Base-by-base conservation (phyloP, 2,329 filamentous ascomycete genomes). In the Ceratocystis ficicola region DNA sequence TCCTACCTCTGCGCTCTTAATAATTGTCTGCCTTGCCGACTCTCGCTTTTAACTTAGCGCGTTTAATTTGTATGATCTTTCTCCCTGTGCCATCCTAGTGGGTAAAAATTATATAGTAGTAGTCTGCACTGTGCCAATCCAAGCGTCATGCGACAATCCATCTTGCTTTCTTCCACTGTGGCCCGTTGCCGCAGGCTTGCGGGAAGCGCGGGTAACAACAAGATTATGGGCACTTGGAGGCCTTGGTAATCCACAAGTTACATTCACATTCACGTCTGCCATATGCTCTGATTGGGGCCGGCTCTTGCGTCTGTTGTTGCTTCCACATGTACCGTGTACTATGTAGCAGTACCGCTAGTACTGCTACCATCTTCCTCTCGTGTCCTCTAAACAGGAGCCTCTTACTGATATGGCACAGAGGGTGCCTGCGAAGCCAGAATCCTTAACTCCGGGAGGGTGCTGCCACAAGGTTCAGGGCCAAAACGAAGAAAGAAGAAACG, bases 131-230 rank as follows among this genome's bases (percentile, higher is more conserved):
- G 50, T 55, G 50, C 12, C 20, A 55, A 55, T 15, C 8, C 50
- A 2, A 30, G 22, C 7, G 12, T 15, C 20, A 55, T 28, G 15
- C 8, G 25, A 55, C 50, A 20, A 28, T 10, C 20, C 5, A 20
- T 46, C 61, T 28, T 15, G 41, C 30, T 25, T 28, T 5, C 22
- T 30, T 55, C 28, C 50, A 22, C n/a, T 25, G 15, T 30, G 20
- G 50, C 5, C 30, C 5, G 20, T 30, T 55, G 50, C 50, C 50
- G 50, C 50, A 55, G 50, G 12, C 25, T 17, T 55, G 50, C 50
- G 50, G 50, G 50, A 55, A 55, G 50, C 50, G 50, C 50, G 50
- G 50, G 50, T 55, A 55, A 4, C 50, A 52, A 5, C n/a, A 30
- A 22, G 30, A 30, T 22, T 15, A 22, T 55, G 25, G n/a, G 48